Evolutionary conservation across 768 basidiomycete genomes (phyloP), one percentile per base, ranked within the genome.

Genomic region (Cyclocybe aegerita): DNA sequence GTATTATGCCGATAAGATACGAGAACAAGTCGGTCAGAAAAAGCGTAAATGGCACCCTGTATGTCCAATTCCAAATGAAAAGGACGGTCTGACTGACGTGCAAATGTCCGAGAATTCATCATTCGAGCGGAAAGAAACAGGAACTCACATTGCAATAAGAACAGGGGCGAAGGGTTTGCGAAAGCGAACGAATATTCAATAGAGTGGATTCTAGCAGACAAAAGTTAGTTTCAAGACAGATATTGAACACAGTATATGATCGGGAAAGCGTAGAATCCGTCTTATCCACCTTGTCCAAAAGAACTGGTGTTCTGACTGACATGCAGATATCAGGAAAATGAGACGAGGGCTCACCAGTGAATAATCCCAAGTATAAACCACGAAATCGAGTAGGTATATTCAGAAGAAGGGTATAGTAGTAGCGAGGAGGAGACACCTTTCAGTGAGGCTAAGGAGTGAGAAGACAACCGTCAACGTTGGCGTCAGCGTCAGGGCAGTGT

Each of bases 11-110:
- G 23, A 23, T 23, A 23, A 23, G 23, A 23, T 23, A 23, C 5
- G 5, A 23, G 23, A 23, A 23, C 23, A 23, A 23, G 3, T 23
- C 23, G 23, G 23, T 23, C 23, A 23, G 82, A 80, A 54, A 70
- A 69, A 63, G 74, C 69, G 68, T 61, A 60, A 57, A 57, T 59
- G 70, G 46, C 77, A 67, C 77, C 79, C 54, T 71, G 34, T 60
- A 56, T 59, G 58, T 48, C 59, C 57, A 23, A 23, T 53, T 61
- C 48, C 58, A 52, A 49, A 45, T 58, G 63, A 60, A 56, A 55
- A 44, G 46, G 53, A 55, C 55, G 61, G 62, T 80, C 76, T 46
- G 79, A 80, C 81, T 82, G 81, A 82, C 81, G 79, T 82, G 81
- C 81, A 82, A 82, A 82, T 71, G 65, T 70, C 65, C 60, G 57